Conservation (phyloP, 2,329 filamentous ascomycete genomes). For the Xylariaceae sp. region DNA sequence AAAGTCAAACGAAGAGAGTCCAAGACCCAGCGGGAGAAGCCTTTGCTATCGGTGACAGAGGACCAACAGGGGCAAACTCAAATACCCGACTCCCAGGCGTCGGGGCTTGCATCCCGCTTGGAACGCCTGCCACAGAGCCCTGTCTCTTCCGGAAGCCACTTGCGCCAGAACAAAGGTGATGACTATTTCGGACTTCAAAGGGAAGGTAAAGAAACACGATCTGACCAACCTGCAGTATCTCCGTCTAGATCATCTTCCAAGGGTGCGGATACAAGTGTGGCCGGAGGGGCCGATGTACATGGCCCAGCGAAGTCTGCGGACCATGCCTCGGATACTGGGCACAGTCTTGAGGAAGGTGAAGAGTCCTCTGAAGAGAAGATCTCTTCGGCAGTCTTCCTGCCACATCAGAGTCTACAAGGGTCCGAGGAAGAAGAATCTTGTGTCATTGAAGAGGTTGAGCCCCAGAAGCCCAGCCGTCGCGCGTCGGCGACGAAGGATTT, state of each 20-base stretch:
- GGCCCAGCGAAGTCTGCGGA: slow-evolving; percentile 33
- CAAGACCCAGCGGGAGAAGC: slow-evolving; percentile 37
- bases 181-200: slow-evolving; percentile 25
- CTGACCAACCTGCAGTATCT: slow-evolving; percentile 10
- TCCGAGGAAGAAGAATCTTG: slow-evolving; percentile 28
- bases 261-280: slow-evolving; percentile 8
- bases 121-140: slow-evolving; percentile 19
- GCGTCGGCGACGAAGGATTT: slow-evolving; percentile 33
- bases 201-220: neutral
- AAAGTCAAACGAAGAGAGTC: slow-evolving; percentile 49
- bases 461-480: slow-evolving; percentile 28
- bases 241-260: slow-evolving; percentile 2
- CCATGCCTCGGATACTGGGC: slow-evolving; percentile 35
- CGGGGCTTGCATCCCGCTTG: slow-evolving; percentile 9
- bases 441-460: slow-evolving; percentile 23
- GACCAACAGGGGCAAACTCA: slow-evolving; percentile 13
- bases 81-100: slow-evolving; percentile 1
- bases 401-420: slow-evolving; percentile 58
- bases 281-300: slow-evolving; percentile 14
- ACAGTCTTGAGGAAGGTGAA: slow-evolving; percentile 44
- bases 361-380: slow-evolving; percentile 78
- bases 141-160: slow-evolving; percentile 10
- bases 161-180: slow-evolving; percentile 12
- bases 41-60: slow-evolving; percentile 32
- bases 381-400: slow-evolving; percentile 77